These are phyloP conservation scores for Aquanectria penicillioides DNA, from an alignment of 2,329 filamentous ascomycete genomes.

Conservation along the genomic window DNA sequence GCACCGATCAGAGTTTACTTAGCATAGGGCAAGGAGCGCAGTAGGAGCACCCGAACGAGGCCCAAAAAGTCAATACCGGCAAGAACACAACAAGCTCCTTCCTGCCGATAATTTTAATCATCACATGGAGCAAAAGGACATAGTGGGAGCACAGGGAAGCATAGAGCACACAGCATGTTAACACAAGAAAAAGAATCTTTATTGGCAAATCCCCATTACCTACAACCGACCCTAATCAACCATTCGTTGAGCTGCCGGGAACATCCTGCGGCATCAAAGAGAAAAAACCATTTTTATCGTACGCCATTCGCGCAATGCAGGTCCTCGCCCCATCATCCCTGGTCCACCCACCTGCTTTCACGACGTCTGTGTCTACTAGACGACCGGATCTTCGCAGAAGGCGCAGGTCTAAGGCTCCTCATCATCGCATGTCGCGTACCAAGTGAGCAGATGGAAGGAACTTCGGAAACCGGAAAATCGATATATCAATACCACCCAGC, in stretches of 20 bases:
- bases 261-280: conserved; percentile 30
- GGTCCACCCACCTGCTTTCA: conserved; percentile 38
- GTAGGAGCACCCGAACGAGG: too few relatives aligned
- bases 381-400: conserved; percentile 40
- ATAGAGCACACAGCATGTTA: neutral
- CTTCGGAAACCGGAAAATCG: conserved; percentile 20
- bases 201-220: conserved; percentile 36
- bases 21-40: too few relatives aligned
- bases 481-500: conserved; percentile 22
- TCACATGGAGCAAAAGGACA: too few relatives aligned
- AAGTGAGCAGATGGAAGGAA: conserved; percentile 34
- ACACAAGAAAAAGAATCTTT: conserved; percentile 28
- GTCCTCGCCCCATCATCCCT: conserved; percentile 61
- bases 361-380: conserved; percentile 24
- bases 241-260: conserved; percentile 24
- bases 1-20: too few relatives aligned
- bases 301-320: conserved; percentile 63
- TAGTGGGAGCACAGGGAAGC: too few relatives aligned
- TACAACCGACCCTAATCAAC: conserved; percentile 30
- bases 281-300: conserved; percentile 49
- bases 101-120: too few relatives aligned
- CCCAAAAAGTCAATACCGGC: too few relatives aligned
- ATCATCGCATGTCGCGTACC: conserved; percentile 48
- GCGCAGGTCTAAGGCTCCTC: conserved; percentile 60
- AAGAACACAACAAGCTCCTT: too few relatives aligned